Evolutionary conservation across 2,329 filamentous ascomycete genomes (phyloP).

Genomic region (Torrubiella hemipterigena): DNA sequence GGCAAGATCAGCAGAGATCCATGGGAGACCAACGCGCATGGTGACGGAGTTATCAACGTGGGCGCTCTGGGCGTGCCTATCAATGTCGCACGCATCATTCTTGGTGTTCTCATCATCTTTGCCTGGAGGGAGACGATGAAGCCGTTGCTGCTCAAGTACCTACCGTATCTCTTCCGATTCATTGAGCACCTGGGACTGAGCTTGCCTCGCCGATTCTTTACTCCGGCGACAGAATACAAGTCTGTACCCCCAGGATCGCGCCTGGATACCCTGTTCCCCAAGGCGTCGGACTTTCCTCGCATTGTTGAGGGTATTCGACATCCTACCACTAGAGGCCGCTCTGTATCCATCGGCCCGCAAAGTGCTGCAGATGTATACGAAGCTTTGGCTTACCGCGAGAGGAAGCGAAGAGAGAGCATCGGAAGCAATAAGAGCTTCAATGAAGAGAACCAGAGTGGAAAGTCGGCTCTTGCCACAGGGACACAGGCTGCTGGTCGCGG

Average conservation of each 20-base stretch:
- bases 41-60: slow-evolving; percentile 50
- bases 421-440: slow-evolving; percentile 36
- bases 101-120: slow-evolving; percentile 77
- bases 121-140: slow-evolving; percentile 87
- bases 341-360: slow-evolving; percentile 85
- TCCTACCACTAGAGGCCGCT: slow-evolving; percentile 56
- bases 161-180: slow-evolving; percentile 80
- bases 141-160: slow-evolving; percentile 59
- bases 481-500: slow-evolving; percentile 47
- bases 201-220: slow-evolving; percentile 82
- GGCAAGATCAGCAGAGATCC: slow-evolving; percentile 37
- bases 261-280: slow-evolving; percentile 77
- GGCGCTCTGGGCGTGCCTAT: slow-evolving; percentile 52
- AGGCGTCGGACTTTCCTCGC: slow-evolving; percentile 74
- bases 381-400: slow-evolving; percentile 79
- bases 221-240: slow-evolving; percentile 80
- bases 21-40: slow-evolving; percentile 30
- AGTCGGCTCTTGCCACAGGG: slow-evolving; percentile 28
- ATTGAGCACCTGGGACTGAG: slow-evolving; percentile 70
- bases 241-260: slow-evolving; percentile 58
- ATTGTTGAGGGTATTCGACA: slow-evolving; percentile 74
- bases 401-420: slow-evolving; percentile 42
- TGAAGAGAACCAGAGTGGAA: slow-evolving; percentile 25
- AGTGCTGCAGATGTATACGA: slow-evolving; percentile 96
- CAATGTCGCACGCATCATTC: slow-evolving; percentile 54